Evolutionary conservation across 345 rosid species (phyloP), one percentile per base, ranked within the genome.

Genomic region (Abelmoschus esculentus): DNA sequence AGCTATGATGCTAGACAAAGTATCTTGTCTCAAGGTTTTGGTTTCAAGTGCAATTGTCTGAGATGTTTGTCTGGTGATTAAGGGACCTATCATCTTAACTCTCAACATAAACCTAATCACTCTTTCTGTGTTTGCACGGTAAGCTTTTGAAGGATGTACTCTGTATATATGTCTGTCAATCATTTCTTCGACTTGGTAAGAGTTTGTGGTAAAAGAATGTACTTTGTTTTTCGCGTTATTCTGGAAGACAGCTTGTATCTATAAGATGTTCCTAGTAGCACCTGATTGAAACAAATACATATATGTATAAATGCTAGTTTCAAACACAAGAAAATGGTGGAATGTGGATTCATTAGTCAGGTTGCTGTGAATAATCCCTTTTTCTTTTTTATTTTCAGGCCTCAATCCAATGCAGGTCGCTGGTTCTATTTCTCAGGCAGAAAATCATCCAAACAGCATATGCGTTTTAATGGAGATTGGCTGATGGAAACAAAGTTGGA

Each of bases 11-110:
- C 90, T 38, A 76, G 93, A 13, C 89, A 86, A 70, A 72, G 77
- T 53, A 15, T 90, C 44, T 80, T 90, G 71, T 79, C 80, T 26
- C 78, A 84, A 77, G 97, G 98, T 10, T 93, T 93, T 76, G 97
- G 93, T 61, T 89, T 90, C 67, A 66, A 61, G 28, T 86, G 92
- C 82, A 84, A 75, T 61, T 93, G 96, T 72, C 79, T 61, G 59
- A 78, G 93, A 15, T 93, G 96, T 61, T 70, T 77, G 67, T 84
- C 89, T 15, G 85, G 89, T 57, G 91, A 90, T 70, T 92, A 74
- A 76, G 36, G 32, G 52, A 12, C 6, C 9, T 57, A 57, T 58
- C 34, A 55, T 55, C 54, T 55, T 57, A 8, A 28, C 22, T 66
- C 69, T 46, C 56, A 12, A 47, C 3, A 2, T 11, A 47, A 47